Percentiles rank a stretch among this genome's conserved stretches.
These are phyloP conservation scores for Quercus robur DNA, from an alignment of 306 rosid species.

Conservation along the genomic window DNA sequence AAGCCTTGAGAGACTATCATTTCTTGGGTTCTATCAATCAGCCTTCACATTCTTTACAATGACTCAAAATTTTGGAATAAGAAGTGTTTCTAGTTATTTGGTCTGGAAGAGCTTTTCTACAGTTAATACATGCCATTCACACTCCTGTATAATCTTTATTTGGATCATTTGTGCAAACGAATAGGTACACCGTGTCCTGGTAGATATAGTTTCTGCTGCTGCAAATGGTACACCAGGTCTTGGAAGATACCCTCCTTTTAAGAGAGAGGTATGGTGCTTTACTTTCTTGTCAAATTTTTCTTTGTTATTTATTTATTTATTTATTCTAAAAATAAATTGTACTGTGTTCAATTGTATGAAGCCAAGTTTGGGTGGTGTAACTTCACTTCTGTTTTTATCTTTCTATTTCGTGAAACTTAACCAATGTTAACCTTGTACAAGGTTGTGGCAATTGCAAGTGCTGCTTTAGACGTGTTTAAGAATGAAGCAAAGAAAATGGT, in stretches of 20 bases:
- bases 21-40: neutral
- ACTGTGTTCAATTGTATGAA: conserved; percentile 1
- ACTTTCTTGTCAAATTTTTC: neutral
- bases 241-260: conserved; percentile 97
- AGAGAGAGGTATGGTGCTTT: conserved; percentile 75
- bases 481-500: conserved; percentile 95
- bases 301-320: neutral
- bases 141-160: neutral
- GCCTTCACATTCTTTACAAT: neutral
- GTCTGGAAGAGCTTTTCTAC: neutral
- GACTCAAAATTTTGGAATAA: neutral
- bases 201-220: conserved; percentile 81
- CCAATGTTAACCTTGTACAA: conserved; percentile 19
- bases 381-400: neutral
- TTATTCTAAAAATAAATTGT: neutral
- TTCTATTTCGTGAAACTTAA: neutral
- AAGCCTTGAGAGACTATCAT: neutral
- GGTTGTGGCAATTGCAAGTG: conserved; percentile 87
- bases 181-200: conserved; percentile 87
- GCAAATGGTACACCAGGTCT: conserved; percentile 97
- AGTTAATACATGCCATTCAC: neutral
- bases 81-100: neutral
- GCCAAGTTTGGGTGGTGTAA: neutral
- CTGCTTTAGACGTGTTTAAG: conserved; percentile 83
- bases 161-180: conserved; percentile 5